Percentiles rank a stretch among this genome's conserved stretches.
Evolutionary conservation across 441 rosid species (phyloP).

Genomic region (Jatropha multifida): DNA sequence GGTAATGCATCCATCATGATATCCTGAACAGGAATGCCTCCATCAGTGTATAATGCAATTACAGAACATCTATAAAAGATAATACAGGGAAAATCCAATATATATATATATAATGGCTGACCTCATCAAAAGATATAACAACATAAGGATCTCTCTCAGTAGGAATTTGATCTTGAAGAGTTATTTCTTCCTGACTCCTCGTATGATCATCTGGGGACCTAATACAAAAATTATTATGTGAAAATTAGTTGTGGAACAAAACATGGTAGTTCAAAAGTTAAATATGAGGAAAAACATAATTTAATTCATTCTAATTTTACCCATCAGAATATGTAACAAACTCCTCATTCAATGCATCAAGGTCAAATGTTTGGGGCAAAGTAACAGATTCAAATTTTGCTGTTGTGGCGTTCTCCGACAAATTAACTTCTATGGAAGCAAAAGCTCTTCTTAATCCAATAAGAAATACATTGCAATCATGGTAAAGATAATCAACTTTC

Average conservation of each 20-base stretch:
- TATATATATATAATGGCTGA: slow-evolving; percentile 7
- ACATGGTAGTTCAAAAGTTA: neutral
- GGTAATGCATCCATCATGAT: slow-evolving; percentile 25
- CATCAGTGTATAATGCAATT: slow-evolving; percentile 4
- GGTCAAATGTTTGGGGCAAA: slow-evolving; percentile 60
- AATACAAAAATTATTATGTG: slow-evolving; percentile 9
- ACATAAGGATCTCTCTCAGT: slow-evolving; percentile 55
- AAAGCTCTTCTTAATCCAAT: slow-evolving; percentile 56
- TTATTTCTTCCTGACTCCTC: slow-evolving; percentile 60
- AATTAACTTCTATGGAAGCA: slow-evolving; percentile 42
- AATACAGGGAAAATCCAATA: neutral
- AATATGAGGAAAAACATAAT: neutral
- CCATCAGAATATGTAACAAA: slow-evolving; percentile 30
- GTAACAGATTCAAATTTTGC: slow-evolving; percentile 72
- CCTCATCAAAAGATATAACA: slow-evolving; percentile 73
- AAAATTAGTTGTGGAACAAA: neutral
- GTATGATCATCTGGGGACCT: slow-evolving; percentile 54
- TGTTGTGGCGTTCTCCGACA: slow-evolving; percentile 69
- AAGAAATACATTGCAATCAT: slow-evolving; percentile 53
- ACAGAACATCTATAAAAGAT: neutral
- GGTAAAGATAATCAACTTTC: slow-evolving; percentile 78
- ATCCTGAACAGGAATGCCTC: slow-evolving; percentile 43
- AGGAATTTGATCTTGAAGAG: slow-evolving; percentile 78
- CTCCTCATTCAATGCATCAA: slow-evolving; percentile 65
- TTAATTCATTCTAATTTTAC: slow-evolving; percentile 20